Evolutionary conservation across 2,329 filamentous ascomycete genomes (phyloP).

Genomic region (Penicillium aurantiogriseum): DNA sequence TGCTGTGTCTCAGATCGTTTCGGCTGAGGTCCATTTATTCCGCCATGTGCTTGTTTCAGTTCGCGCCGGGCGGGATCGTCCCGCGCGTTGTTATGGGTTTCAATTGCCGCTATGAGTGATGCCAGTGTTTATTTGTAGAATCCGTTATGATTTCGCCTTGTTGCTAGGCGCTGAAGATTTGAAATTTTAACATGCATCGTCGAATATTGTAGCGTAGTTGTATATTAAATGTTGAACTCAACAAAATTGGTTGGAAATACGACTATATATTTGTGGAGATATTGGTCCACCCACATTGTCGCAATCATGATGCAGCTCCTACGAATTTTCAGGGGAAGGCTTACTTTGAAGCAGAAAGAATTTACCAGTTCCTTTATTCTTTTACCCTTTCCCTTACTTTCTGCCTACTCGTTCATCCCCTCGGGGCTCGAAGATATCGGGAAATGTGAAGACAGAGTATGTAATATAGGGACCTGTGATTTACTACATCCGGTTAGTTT

Average conservation of each 20-base stretch:
- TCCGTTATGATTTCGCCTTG: neutral
- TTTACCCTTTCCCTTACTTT: too few relatives aligned
- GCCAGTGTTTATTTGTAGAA: neutral
- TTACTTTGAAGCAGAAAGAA: too few relatives aligned
- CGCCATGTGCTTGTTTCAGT: slow-evolving; percentile 3
- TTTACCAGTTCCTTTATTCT: too few relatives aligned
- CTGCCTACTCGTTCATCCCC: too few relatives aligned
- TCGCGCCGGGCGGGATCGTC: neutral
- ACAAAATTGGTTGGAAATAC: neutral
- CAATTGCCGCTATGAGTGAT: neutral
- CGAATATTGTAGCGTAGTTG: too few relatives aligned
- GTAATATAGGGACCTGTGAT: neutral
- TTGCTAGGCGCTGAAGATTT: neutral
- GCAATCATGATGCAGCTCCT: neutral
- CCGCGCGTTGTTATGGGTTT: neutral
- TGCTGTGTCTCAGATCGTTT: neutral
- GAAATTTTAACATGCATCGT: neutral
- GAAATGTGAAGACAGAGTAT: too few relatives aligned
- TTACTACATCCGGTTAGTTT: too few relatives aligned
- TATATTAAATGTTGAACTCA: neutral
- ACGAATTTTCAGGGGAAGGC: too few relatives aligned
- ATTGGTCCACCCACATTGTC: neutral
- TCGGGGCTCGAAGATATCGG: too few relatives aligned
- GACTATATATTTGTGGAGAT: neutral
- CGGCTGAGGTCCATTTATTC: neutral